Percentiles rank a stretch among this genome's conserved stretches.
These are phyloP conservation scores for Sphaerostilbella broomeana DNA, from an alignment of 2,329 filamentous ascomycete genomes.

Conservation along the genomic window DNA sequence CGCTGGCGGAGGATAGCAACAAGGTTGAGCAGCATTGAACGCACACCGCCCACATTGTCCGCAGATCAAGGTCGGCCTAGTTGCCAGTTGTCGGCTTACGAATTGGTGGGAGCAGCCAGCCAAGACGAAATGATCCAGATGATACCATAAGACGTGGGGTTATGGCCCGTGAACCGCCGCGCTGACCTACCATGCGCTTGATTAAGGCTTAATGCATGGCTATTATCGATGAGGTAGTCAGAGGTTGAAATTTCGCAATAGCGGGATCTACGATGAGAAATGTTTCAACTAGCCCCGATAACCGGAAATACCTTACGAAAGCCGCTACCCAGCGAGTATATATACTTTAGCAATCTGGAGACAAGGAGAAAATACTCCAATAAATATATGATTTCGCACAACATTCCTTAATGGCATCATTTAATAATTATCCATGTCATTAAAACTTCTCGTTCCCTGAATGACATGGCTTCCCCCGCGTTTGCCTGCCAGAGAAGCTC, in stretches of 20 bases:
- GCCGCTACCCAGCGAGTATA: neutral
- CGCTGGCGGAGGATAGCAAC: slow-evolving; percentile 3
- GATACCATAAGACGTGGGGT: slow-evolving; percentile 10
- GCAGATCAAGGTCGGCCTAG: slow-evolving; percentile 2
- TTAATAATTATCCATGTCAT: slow-evolving; percentile 4
- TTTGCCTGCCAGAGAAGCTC: neutral
- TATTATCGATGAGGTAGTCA: slow-evolving; percentile 14
- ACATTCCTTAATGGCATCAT: neutral
- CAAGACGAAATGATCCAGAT: slow-evolving; percentile 9
- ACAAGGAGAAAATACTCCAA: neutral
- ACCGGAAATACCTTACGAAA: neutral
- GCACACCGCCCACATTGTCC: neutral
- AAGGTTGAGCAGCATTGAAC: neutral
- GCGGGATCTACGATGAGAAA: slow-evolving; percentile 7
- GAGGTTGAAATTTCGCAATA: slow-evolving; percentile 14
- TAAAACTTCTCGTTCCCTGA: neutral
- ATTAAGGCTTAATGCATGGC: slow-evolving; percentile 7
- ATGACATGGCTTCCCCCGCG: slow-evolving; percentile 11
- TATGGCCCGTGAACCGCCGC: slow-evolving; percentile 5
- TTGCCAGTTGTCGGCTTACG: neutral
- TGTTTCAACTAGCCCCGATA: slow-evolving; percentile 3
- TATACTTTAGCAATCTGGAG: neutral
- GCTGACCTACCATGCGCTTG: slow-evolving; percentile 2
- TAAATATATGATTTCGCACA: slow-evolving; percentile 2
- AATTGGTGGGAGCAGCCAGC: slow-evolving; percentile 2